Percentiles rank a stretch among this genome's conserved stretches.
Conservation (phyloP, 73 alveolate genomes). For the Breviolum minutum region DNA sequence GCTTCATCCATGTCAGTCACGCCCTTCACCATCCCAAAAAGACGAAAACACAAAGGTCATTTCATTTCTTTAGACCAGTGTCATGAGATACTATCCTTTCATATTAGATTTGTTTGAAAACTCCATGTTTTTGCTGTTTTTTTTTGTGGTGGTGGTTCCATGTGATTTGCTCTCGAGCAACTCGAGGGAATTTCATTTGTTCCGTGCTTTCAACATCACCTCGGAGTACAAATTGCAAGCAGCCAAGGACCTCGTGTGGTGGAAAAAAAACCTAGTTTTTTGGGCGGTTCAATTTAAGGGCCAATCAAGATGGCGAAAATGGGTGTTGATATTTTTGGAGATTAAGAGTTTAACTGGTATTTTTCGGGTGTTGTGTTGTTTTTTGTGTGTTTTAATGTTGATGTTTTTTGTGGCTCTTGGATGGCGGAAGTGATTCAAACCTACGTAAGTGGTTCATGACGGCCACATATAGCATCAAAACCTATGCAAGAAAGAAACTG, state of each 20-base stretch:
- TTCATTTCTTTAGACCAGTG: no score
- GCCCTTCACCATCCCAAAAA: no score
- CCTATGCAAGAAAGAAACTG: neutral
- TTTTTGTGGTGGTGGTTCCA: neutral
- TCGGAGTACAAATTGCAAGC: constrained; percentile 56
- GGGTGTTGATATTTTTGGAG: no score
- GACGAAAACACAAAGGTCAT: no score
- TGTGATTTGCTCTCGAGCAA: neutral
- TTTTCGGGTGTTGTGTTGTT: no score
- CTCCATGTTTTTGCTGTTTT: no score
- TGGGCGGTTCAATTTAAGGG: no score
- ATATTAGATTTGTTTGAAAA: neutral
- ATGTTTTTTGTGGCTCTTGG: neutral
- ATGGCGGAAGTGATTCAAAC: neutral
- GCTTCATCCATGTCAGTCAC: no score
- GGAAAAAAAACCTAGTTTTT: neutral
- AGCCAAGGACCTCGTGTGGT: constrained; percentile 12
- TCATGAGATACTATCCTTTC: no score
- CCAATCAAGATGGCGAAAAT: no score
- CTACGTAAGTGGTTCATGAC: neutral
- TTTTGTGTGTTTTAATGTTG: no score
- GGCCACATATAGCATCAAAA: neutral
- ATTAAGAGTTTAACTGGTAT: no score
- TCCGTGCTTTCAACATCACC: constrained; percentile 65
- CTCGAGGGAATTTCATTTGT: constrained; percentile 32